Conservation (phyloP, 225 moss, liverwort and hornwort species). For the Pleurozium schreberi region DNA sequence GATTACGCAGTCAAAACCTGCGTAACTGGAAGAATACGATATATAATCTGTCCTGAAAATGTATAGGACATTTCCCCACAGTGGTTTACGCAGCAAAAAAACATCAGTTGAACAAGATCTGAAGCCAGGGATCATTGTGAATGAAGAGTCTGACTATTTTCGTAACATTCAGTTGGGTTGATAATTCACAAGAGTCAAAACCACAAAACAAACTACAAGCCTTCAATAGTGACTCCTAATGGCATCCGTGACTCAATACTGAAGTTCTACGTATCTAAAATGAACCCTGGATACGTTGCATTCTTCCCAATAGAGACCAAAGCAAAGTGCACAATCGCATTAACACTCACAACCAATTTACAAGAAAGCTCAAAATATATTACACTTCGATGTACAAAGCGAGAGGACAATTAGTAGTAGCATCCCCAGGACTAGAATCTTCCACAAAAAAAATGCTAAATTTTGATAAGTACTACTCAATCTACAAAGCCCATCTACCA, state of each 20-base stretch:
- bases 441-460: neutral
- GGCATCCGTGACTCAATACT: neutral
- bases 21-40: too few relatives aligned
- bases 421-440: neutral
- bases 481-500: neutral
- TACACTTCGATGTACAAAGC: neutral
- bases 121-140: neutral
- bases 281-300: neutral
- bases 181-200: neutral
- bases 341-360: neutral
- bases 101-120: neutral
- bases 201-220: neutral
- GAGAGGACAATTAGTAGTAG: neutral
- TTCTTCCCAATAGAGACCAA: neutral
- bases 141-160: neutral
- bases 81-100: too few relatives aligned
- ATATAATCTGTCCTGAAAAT: too few relatives aligned
- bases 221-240: neutral
- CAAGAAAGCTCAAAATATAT: neutral
- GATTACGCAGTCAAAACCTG: too few relatives aligned
- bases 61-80: too few relatives aligned
- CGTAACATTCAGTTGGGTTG: neutral
- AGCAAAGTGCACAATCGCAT: neutral
- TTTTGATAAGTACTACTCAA: neutral
- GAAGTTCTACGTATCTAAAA: neutral